These are phyloP conservation scores for Hyaloperonospora brassicae DNA, from an alignment of 352 stramenopile species.

Conservation along the genomic window DNA sequence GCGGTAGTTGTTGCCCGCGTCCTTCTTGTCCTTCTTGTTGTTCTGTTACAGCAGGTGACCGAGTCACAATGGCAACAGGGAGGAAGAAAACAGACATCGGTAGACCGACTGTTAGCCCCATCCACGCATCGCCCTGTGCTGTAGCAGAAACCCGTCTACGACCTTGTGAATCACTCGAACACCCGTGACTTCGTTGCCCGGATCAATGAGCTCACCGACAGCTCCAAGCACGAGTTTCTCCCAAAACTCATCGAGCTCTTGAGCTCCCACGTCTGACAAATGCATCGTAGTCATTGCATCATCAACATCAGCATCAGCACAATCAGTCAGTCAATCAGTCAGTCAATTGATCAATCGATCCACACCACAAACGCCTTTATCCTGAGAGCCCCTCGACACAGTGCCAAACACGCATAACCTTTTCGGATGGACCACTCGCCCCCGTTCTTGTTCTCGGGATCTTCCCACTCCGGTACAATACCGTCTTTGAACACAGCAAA, in stretches of 20 bases:
- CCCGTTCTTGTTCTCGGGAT: slow-evolving; percentile 82
- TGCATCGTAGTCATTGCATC: not conserved
- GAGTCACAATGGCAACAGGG: not conserved
- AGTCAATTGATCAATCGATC: too few relatives aligned
- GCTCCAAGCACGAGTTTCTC: slow-evolving; percentile 85
- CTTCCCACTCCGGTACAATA: slow-evolving; percentile 87
- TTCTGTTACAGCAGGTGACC: slow-evolving; percentile 30
- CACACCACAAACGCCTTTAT: slow-evolving; percentile 1
- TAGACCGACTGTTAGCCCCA: too few relatives aligned
- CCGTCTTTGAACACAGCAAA: slow-evolving; percentile 90
- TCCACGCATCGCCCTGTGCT: not conserved
- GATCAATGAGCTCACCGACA: slow-evolving; percentile 85
- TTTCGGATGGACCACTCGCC: slow-evolving; percentile 83
- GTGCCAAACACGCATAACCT: slow-evolving; percentile 25
- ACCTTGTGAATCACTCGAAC: slow-evolving; percentile 89
- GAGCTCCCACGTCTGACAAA: slow-evolving; percentile 48
- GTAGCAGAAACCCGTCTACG: not conserved
- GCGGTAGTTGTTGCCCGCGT: slow-evolving; percentile 76
- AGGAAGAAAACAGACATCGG: not conserved
- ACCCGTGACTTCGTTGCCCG: slow-evolving; percentile 84
- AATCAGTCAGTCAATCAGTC: too few relatives aligned
- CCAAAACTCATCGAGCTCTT: slow-evolving; percentile 84
- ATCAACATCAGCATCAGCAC: too few relatives aligned
- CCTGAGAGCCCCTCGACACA: not conserved
- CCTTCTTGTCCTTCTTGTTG: slow-evolving; percentile 84